Evolutionary conservation across 2,329 filamentous ascomycete genomes (phyloP).

Genomic region (Xylaria sp.): DNA sequence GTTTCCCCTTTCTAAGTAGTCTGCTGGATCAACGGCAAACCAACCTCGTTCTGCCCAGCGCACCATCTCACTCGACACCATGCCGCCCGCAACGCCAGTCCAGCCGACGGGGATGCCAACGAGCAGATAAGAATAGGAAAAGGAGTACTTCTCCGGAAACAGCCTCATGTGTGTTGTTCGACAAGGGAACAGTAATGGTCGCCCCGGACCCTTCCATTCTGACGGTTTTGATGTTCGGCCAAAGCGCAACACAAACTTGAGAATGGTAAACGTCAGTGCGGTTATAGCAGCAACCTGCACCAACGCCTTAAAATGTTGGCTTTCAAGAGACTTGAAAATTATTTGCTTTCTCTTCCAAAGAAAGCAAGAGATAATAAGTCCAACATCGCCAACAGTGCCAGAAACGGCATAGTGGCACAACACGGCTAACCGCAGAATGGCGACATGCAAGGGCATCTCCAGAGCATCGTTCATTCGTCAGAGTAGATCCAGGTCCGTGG

Average conservation of each 20-base stretch:
- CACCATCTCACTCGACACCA: slow-evolving; percentile 53
- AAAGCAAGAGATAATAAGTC: slow-evolving; percentile 16
- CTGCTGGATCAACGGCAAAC: slow-evolving; percentile 61
- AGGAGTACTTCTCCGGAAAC: slow-evolving; percentile 69
- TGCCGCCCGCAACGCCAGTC: slow-evolving; percentile 55
- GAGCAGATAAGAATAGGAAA: slow-evolving; percentile 71
- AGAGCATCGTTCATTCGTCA: slow-evolving; percentile 9
- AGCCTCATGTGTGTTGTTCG: slow-evolving; percentile 66
- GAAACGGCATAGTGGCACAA: slow-evolving; percentile 23
- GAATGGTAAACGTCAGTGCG: slow-evolving; percentile 1
- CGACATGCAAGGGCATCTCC: slow-evolving; percentile 12
- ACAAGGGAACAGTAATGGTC: slow-evolving; percentile 64
- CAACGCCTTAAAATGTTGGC: slow-evolving; percentile 1
- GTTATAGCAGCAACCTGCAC: slow-evolving; percentile 4
- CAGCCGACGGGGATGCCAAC: slow-evolving; percentile 70
- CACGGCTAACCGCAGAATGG: slow-evolving; percentile 15
- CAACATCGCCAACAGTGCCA: slow-evolving; percentile 22
- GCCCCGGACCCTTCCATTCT: slow-evolving; percentile 33
- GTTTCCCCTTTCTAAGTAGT: slow-evolving; percentile 62
- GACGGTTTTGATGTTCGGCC: slow-evolving; percentile 5
- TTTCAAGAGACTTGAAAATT: slow-evolving; percentile 5
- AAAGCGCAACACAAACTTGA: slow-evolving; percentile 3
- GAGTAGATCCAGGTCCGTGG: background rate
- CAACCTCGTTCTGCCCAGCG: slow-evolving; percentile 43
- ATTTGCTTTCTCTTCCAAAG: slow-evolving; percentile 11